phyloP scores from a whole-genome alignment of 805 yeast genomes.

The Cyberlindnera mrakii region DNA sequence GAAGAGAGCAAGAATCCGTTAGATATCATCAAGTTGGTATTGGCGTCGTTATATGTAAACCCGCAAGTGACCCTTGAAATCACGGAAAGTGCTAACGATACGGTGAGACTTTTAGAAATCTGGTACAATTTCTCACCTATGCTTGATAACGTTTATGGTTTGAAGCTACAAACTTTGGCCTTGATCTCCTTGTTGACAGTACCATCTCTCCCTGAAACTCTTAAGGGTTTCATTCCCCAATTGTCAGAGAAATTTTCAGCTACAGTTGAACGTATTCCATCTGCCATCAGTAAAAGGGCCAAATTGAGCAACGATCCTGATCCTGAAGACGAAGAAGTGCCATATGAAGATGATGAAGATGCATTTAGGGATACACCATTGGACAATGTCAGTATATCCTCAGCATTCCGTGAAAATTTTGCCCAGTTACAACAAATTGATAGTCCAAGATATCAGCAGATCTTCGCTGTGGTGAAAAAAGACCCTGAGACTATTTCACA shows the following conservation, averaged over 20 bases:
- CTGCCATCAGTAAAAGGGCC: conserved; percentile 62
- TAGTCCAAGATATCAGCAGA: conserved; percentile 36
- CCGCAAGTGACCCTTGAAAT: conserved; percentile 47
- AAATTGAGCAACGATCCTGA: conserved; percentile 47
- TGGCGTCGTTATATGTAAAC: conserved; percentile 60
- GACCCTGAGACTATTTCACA: background rate
- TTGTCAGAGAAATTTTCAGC: conserved; percentile 46
- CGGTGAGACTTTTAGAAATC: conserved; percentile 44
- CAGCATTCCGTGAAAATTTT: conserved; percentile 54
- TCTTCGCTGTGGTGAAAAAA: conserved; percentile 10
- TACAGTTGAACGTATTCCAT: conserved; percentile 59
- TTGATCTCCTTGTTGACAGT: conserved; percentile 44
- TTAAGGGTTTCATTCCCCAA: conserved; percentile 36
- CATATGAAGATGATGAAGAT: conserved; percentile 53
- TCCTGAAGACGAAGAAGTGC: conserved; percentile 2
- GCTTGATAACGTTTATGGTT: conserved; percentile 66
- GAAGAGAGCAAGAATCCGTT: conserved; percentile 28
- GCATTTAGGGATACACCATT: conserved; percentile 74
- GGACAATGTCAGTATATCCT: conserved; percentile 67
- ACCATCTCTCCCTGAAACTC: conserved; percentile 33
- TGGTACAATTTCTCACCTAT: conserved; percentile 56
- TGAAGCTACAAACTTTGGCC: conserved; percentile 68
- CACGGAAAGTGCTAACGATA: conserved; percentile 40
- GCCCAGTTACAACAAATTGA: conserved; percentile 40
- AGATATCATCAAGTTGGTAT: conserved; percentile 50